Conservation (phyloP, 139 green algal genomes). For the Deuterostichococcus epilithicus region DNA sequence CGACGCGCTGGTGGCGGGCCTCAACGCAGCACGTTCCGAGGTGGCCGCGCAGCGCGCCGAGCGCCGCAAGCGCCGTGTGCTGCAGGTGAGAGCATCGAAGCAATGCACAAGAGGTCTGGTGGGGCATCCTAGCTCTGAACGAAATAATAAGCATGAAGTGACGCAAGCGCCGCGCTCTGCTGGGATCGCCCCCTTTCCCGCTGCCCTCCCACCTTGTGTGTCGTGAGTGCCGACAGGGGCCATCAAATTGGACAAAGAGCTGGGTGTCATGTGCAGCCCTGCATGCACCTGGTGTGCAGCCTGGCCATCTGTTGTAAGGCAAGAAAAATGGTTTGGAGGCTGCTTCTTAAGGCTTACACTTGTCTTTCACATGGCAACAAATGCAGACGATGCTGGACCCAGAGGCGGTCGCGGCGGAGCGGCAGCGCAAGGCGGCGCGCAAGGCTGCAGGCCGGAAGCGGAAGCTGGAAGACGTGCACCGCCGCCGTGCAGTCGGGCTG, state of each 20-base stretch:
- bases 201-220: too few relatives aligned
- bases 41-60: conserved; percentile 39
- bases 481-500: conserved; percentile 39
- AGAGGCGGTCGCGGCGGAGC: conserved; percentile 55
- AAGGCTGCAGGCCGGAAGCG: conserved; percentile 57
- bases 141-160: not conserved
- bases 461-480: conserved; percentile 67
- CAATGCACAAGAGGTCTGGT: not conserved
- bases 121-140: not conserved
- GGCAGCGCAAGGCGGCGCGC: conserved; percentile 43
- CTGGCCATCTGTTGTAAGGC: not conserved
- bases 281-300: not conserved
- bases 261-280: not conserved
- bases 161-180: too few relatives aligned
- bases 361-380: not conserved
- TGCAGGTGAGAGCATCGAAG: conserved; percentile 22
- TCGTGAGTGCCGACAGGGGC: not conserved
- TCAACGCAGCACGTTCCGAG: conserved; percentile 50
- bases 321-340: not conserved
- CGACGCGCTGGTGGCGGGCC: conserved; percentile 64
- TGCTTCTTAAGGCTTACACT: not conserved
- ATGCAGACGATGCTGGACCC: conserved; percentile 72
- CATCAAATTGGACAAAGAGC: not conserved
- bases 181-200: too few relatives aligned
- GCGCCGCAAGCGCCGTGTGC: conserved; percentile 38